Evolutionary conservation across 2,329 filamentous ascomycete genomes (phyloP).

Genomic region (Lachnellula hyalina): DNA sequence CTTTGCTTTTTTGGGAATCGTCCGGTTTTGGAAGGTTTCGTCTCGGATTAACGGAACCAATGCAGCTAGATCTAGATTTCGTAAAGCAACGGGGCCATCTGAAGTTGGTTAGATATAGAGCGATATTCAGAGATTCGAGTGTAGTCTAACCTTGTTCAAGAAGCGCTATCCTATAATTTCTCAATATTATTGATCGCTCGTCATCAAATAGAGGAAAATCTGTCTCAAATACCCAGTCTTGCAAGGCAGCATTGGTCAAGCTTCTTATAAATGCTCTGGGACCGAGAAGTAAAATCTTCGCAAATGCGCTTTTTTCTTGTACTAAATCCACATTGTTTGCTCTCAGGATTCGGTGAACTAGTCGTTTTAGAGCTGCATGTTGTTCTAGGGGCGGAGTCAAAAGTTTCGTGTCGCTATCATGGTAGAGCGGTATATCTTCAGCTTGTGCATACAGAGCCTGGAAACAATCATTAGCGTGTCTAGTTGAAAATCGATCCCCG

Average conservation of each 20-base stretch:
- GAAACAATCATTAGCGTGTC: neutral
- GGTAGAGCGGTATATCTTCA: neutral
- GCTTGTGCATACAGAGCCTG: neutral
- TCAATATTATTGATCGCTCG: neutral
- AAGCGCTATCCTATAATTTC: neutral
- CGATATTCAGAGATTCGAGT: neutral
- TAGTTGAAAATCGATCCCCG: neutral
- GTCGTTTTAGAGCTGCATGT: neutral
- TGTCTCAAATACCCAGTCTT: conserved; percentile 10
- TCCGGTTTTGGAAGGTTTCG: neutral
- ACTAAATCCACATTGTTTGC: neutral
- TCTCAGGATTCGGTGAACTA: neutral
- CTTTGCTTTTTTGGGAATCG: neutral
- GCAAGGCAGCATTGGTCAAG: conserved; percentile 2
- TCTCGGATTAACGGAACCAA: neutral
- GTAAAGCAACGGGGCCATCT: conserved; percentile 6
- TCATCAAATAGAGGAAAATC: conserved; percentile 8
- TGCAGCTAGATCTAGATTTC: conserved; percentile 12
- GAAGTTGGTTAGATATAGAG: neutral
- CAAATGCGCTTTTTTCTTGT: neutral
- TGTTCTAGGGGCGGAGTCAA: neutral
- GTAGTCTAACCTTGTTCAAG: conserved; percentile 3
- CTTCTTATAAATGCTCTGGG: neutral
- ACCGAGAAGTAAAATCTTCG: neutral
- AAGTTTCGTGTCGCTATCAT: neutral